phyloP scores from a whole-genome alignment of 495 filamentous ascomycete species.

The Aspergillus egyptiacus region DNA sequence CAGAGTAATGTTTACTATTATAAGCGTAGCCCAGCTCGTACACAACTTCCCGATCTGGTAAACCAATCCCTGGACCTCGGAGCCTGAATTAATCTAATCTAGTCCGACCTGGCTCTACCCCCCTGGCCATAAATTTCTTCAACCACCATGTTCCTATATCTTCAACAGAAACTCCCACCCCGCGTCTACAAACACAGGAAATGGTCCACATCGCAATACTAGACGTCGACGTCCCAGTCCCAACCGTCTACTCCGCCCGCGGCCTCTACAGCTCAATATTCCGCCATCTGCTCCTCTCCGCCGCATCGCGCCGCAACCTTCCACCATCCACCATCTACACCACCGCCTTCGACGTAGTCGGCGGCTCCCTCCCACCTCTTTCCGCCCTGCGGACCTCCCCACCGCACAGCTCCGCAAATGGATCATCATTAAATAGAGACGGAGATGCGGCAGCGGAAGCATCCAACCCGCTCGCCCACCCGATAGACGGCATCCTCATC shows the following conservation, averaged over 20 bases:
- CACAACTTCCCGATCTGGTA: conserved; percentile 13
- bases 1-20: too few species aligned
- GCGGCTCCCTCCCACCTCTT: conserved; percentile 28
- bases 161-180: neutral
- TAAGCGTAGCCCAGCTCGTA: too few species aligned
- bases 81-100: too few species aligned
- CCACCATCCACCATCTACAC: conserved; percentile 22
- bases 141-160: neutral
- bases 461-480: conserved; percentile 11
- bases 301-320: conserved; percentile 26
- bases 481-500: conserved; percentile 37
- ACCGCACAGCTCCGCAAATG: too few species aligned
- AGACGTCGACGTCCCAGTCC: conserved; percentile 36
- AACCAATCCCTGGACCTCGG: conserved; percentile 17
- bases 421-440: conserved; percentile 1
- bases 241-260: conserved; percentile 28
- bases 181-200: conserved; percentile 8
- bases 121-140: neutral
- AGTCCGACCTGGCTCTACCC: too few species aligned
- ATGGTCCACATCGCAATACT: conserved; percentile 36
- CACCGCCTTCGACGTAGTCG: conserved; percentile 36
- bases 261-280: conserved; percentile 40
- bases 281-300: conserved; percentile 28
- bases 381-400: conserved; percentile 21
- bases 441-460: neutral